phyloP scores from a whole-genome alignment of 106 monocot genomes.

The Apostasia shenzhenica region DNA sequence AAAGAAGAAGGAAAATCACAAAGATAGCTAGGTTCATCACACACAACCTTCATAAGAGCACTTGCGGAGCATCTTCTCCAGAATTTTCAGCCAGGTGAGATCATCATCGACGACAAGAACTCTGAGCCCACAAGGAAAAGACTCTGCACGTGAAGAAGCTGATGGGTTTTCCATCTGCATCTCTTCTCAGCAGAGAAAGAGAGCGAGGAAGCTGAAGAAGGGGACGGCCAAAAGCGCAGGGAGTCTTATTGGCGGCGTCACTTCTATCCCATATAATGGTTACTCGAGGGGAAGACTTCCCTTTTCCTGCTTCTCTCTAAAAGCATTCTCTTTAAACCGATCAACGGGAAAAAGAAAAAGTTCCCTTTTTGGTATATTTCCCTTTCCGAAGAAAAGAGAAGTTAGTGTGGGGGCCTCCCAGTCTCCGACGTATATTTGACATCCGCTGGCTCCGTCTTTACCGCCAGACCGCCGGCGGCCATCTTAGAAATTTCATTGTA shows the following conservation, averaged over 20 bases:
- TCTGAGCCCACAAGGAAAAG: constrained; percentile 51
- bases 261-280: no score
- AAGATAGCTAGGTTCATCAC: neutral
- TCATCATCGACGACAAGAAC: constrained; percentile 73
- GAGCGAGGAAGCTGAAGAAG: neutral
- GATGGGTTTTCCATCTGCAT: constrained; percentile 20
- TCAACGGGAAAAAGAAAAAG: no score
- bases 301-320: no score
- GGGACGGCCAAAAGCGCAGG: neutral
- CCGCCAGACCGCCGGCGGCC: no score
- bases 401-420: no score
- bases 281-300: no score
- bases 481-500: no score
- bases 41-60: constrained; percentile 65
- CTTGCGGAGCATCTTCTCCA: constrained; percentile 75
- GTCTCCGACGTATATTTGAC: no score
- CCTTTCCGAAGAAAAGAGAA: no score
- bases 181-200: neutral
- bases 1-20: neutral
- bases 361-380: no score
- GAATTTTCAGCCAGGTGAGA: constrained; percentile 67
- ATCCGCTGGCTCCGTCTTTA: no score
- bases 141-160: constrained; percentile 30
- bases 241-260: neutral
- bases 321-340: no score